Base-by-base conservation (phyloP, 148 eudicot species). In the Beta vulgaris region DNA sequence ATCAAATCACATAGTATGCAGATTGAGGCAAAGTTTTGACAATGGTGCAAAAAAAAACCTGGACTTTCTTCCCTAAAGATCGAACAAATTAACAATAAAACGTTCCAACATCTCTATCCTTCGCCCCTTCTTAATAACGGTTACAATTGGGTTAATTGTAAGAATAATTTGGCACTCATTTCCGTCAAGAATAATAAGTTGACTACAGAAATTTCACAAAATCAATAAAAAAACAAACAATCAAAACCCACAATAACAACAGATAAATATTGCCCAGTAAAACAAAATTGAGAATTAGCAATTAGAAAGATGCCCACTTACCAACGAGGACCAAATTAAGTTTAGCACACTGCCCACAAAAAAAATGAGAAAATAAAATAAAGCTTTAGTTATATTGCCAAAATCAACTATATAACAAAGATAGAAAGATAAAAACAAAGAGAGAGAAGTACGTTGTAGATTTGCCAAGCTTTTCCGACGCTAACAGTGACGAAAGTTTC, bases 401-500 rank as follows among this genome's bases (percentile, higher is more conserved):
- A 36, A 28, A 19, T 55, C 0, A 58, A 42, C 3, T 58, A 16
- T 3, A 18, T 3, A 4, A 16, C 12, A 37, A 23, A 15, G 0
- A 68, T 21, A 72, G 35, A 10, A 57, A 61, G 3, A 67, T 19
- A 62, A 65, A 48, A 21, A 1, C 7, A 26, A 39, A 35, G 64
- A 31, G 1, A 29, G 53, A 3, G 1, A 37, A 4, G 64, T 86
- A 96, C 98, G 37, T 92, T 96, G 84, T 96, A 92, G 73, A 96
- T 85, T 85, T 96, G 99, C 87, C 91, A 96, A 40, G 98, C 86
- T 80, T 96, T 92, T 68, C 99, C 99, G 69, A 96, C 88, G 78
- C 93, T 88, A 79, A 96, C 97, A 36, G 98, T 96, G 85, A 96
- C 97, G 75, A 96, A 96, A 53, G 97, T 91, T 76, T 92, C 98